Base-by-base conservation (phyloP, 257 asterid species). In the Fraxinus anomala region DNA sequence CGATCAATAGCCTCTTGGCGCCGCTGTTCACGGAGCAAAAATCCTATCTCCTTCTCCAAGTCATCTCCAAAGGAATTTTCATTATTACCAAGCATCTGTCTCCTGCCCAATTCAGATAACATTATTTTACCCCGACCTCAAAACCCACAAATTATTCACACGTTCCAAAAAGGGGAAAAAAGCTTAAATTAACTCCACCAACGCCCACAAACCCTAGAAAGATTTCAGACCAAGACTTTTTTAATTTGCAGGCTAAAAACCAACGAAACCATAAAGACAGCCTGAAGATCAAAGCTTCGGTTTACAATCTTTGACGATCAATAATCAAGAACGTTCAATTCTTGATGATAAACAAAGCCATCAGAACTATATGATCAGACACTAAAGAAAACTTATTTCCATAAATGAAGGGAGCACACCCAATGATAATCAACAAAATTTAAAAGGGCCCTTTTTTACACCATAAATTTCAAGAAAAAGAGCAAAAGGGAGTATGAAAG, bases 1-100 rank as follows among this genome's bases (percentile, higher is more conserved):
- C 80, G 85, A 74, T 89, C 89, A 81, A 73, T 83, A 26, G 75
- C 76, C 76, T 89, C 89, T 26, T 85, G 87, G 21, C 80, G 72
- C n/a, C 68, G 61, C 72, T 78, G 81, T 71, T 78, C 81, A 9
- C 81, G 72, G 39, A 78, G 81, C 81, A 78, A 37, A 26, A 70
- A 10, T 23, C 81, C 81, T 36, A 78, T 78, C 47, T 78, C 81
- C 72, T 78, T 71, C 72, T 78, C 81, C 63, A 78, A 59, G n/a
- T 78, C 81, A 61, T 78, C 81, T 28, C 81, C 81, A 34, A 78
- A 56, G 14, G 72, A 34, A 34, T 66, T 34, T 73, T 78, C 81
- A 30, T 66, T 78, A 16, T 26, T 36, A 13, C 77, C 73, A 61
- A 70, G 44, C 76, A 78, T 71, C 17, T 76, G 76, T 19, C 81